Percentiles rank a stretch among this genome's conserved stretches.
phyloP scores from a whole-genome alignment of 2,329 filamentous ascomycete genomes.

The Venturia asperata region DNA sequence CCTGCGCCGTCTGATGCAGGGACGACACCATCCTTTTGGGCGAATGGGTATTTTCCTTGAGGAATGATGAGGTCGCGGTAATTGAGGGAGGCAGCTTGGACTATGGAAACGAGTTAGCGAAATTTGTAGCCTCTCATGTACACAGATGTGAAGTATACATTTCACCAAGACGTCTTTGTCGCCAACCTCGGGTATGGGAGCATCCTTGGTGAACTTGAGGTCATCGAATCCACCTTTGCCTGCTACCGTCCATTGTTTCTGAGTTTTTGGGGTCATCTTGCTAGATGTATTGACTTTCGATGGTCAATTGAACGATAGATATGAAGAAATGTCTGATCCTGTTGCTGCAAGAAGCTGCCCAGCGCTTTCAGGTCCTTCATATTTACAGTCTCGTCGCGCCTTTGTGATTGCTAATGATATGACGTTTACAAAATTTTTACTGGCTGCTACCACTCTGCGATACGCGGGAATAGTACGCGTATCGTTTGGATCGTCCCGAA shows the following conservation, averaged over 20 bases:
- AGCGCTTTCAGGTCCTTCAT: not conserved
- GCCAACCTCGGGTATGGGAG: conserved; percentile 52
- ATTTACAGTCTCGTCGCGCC: not conserved
- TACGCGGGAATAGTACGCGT: not conserved
- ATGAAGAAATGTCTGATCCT: not conserved
- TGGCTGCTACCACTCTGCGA: not conserved
- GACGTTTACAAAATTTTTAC: not conserved
- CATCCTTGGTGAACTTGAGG: conserved; percentile 49
- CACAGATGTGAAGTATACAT: conserved; percentile 29
- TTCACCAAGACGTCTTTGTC: conserved; percentile 68
- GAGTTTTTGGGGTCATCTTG: not conserved
- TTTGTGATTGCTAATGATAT: conserved; percentile 1
- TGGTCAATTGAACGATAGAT: not conserved
- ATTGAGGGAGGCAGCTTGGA: conserved; percentile 43
- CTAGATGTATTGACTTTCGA: not conserved
- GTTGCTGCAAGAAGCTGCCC: not conserved
- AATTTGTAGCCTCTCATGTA: not conserved
- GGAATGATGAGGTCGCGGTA: conserved; percentile 45
- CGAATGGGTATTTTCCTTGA: conserved; percentile 41
- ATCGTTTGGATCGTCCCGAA: not conserved
- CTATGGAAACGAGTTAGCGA: conserved; percentile 26
- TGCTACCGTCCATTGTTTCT: conserved; percentile 50
- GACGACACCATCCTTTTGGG: conserved; percentile 35
- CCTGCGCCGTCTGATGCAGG: conserved; percentile 49
- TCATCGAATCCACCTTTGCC: conserved; percentile 53